Conservation (phyloP, 345 rosid species). For the Brassica napus region Da-Ae NC_063440.1:13574001-13574500, state of each 20-base stretch:
- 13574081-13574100: slow-evolving; percentile 44
- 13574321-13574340: slow-evolving; percentile 81
- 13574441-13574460: slow-evolving; percentile 48
- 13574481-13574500: too few species aligned
- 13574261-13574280: slow-evolving; percentile 1
- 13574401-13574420: slow-evolving; percentile 51
- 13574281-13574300: slow-evolving; percentile 40
- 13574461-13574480: slow-evolving; percentile 31
- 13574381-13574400: slow-evolving; percentile 48
- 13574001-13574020: neutral
- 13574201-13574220: slow-evolving; percentile 51
- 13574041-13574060: neutral
- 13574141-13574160: slow-evolving; percentile 70
- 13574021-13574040: neutral
- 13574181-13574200: slow-evolving; percentile 62
- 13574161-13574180: slow-evolving; percentile 44
- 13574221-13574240: slow-evolving; percentile 62
- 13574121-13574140: slow-evolving; percentile 74
- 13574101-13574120: slow-evolving; percentile 58
- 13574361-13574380: slow-evolving; percentile 49
- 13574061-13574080: neutral
- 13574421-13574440: slow-evolving; percentile 37
- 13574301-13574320: slow-evolving; percentile 53
- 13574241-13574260: slow-evolving; percentile 22
- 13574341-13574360: slow-evolving; percentile 57